Evolutionary conservation across 2,329 filamentous ascomycete species (phyloP).

Genomic region (Helicocarpus griseus): DNA sequence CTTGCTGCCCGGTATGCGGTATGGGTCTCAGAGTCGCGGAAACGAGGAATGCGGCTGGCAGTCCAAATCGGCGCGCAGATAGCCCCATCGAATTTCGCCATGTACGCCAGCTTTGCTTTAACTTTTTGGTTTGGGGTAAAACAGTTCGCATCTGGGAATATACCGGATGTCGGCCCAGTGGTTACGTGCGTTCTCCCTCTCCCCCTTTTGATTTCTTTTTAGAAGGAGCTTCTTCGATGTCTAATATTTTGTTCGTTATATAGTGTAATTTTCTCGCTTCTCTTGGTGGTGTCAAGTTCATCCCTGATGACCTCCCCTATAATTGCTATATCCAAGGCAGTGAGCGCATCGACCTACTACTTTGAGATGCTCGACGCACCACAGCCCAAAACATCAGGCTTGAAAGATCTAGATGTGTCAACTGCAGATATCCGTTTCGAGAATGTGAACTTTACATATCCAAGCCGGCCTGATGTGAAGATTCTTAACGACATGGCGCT

Average conservation of each 20-base stretch:
- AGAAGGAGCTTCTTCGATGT: background rate
- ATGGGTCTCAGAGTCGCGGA: conserved; percentile 29
- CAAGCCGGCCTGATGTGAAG: conserved; percentile 32
- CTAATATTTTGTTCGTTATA: background rate
- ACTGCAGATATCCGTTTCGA: conserved; percentile 47
- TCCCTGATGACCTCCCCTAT: conserved; percentile 17
- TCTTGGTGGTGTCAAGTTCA: conserved; percentile 13
- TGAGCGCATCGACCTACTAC: conserved; percentile 22
- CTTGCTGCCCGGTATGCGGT: conserved; percentile 27
- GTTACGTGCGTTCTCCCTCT: conserved; percentile 21
- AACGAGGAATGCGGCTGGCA: conserved; percentile 21
- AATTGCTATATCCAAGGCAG: conserved; percentile 27
- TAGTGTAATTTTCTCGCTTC: conserved; percentile 28
- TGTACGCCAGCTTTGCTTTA: conserved; percentile 27
- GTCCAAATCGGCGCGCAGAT: conserved; percentile 23
- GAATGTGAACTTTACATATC: conserved; percentile 64
- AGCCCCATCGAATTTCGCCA: conserved; percentile 25
- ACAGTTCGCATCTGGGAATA: conserved; percentile 24
- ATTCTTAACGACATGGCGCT: conserved; percentile 28
- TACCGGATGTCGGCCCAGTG: conserved; percentile 26
- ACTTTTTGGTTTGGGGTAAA: conserved; percentile 31
- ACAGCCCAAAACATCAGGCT: conserved; percentile 21
- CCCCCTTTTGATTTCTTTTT: background rate
- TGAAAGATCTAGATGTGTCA: conserved; percentile 43
- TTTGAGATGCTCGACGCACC: conserved; percentile 25